Conservation (phyloP, 805 yeast species). For the Kodamaea kaohsiungensis region DNA sequence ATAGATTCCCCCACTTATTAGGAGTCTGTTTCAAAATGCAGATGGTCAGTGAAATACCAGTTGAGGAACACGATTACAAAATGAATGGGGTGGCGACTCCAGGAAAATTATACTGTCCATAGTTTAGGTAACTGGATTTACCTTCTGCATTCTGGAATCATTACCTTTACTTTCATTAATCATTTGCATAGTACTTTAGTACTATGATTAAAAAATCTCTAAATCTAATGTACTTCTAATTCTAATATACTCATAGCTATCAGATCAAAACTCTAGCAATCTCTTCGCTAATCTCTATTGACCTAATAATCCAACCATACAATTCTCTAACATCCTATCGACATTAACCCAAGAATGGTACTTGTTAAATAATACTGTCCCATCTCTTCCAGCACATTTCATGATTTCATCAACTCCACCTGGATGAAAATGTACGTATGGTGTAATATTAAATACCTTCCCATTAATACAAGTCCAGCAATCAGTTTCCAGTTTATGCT, state of each 20-base stretch:
- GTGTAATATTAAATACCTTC: slow-evolving; percentile 83
- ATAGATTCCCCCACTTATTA: slow-evolving; percentile 43
- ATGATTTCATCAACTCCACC: slow-evolving; percentile 83
- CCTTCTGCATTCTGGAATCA: too few relatives aligned
- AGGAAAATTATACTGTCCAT: background rate
- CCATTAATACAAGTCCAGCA: slow-evolving; percentile 85
- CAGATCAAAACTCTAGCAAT: background rate
- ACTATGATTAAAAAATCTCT: too few relatives aligned
- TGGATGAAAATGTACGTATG: slow-evolving; percentile 85
- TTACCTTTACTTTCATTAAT: too few relatives aligned
- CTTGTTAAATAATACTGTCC: slow-evolving; percentile 71
- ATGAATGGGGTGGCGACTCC: slow-evolving; percentile 47
- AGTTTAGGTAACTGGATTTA: too few relatives aligned
- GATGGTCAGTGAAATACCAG: slow-evolving; percentile 51
- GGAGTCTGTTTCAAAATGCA: slow-evolving; percentile 73
- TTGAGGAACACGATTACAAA: slow-evolving; percentile 62
- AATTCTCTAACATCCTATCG: slow-evolving; percentile 76
- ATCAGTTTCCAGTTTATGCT: slow-evolving; percentile 62
- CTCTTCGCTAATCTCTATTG: background rate
- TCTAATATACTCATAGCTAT: background rate
- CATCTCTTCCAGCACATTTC: slow-evolving; percentile 82
- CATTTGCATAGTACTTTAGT: too few relatives aligned
- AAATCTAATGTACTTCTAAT: too few relatives aligned
- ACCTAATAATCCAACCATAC: slow-evolving; percentile 64
- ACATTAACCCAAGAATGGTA: slow-evolving; percentile 77